These are phyloP conservation scores for Paragyromitra xinjiangensis DNA, from an alignment of 495 filamentous ascomycete genomes.

Conservation along the genomic window DNA sequence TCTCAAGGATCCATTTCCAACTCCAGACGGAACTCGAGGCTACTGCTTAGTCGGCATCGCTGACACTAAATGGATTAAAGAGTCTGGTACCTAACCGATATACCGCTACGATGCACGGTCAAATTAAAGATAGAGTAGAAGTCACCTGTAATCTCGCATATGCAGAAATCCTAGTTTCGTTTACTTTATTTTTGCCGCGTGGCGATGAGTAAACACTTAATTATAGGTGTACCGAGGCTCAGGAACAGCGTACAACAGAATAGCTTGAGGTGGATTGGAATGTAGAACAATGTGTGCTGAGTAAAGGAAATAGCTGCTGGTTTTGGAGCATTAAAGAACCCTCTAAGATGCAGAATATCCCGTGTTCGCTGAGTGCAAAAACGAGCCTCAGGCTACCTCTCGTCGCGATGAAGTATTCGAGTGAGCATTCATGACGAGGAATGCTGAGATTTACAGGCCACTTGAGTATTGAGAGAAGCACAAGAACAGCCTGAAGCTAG, in stretches of 20 bases:
- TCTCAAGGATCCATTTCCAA: neutral
- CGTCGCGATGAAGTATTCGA: neutral
- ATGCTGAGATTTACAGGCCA: neutral
- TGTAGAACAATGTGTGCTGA: neutral
- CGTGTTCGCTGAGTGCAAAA: neutral
- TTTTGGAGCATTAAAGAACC: neutral
- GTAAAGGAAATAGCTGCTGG: neutral
- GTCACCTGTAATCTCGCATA: neutral
- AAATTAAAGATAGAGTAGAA: neutral
- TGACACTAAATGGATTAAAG: neutral
- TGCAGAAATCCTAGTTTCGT: neutral
- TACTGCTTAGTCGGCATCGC: too few species aligned
- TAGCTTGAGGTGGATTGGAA: neutral
- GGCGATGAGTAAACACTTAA: neutral
- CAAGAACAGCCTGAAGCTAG: neutral
- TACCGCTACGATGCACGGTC: neutral
- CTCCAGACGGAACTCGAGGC: neutral
- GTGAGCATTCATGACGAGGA: neutral
- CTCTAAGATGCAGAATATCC: neutral
- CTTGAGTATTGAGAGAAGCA: neutral
- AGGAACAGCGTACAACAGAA: neutral
- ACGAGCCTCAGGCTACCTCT: neutral
- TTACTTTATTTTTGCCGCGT: neutral
- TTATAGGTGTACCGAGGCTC: neutral
- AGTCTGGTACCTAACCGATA: neutral